Conservation (phyloP, 331 rosid species). For the Telfairia occidentalis region DNA sequence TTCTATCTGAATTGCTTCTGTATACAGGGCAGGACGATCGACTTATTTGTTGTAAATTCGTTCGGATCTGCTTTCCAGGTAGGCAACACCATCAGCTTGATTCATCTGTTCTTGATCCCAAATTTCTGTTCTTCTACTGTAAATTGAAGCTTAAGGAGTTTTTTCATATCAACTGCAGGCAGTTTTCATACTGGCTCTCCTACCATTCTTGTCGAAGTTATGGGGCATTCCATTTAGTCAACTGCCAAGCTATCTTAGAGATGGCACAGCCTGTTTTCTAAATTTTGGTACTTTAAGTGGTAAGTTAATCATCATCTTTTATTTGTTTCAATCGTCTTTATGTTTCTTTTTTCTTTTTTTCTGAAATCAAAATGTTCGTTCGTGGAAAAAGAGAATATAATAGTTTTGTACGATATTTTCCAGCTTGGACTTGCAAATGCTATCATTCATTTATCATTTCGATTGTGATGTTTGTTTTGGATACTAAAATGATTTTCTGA, state of each 20-base stretch:
- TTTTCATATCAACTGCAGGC: slow-evolving; percentile 42
- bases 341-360: not conserved
- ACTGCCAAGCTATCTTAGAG: slow-evolving; percentile 74
- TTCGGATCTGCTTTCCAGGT: slow-evolving; percentile 90
- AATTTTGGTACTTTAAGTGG: slow-evolving; percentile 56
- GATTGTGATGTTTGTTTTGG: not conserved
- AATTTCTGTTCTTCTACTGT: not conserved
- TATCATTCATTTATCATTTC: not conserved
- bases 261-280: slow-evolving; percentile 83
- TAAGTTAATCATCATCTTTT: slow-evolving; percentile 22
- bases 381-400: not conserved
- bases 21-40: slow-evolving; percentile 67
- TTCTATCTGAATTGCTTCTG: slow-evolving; percentile 14
- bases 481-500: not conserved
- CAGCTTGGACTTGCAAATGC: not conserved
- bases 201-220: slow-evolving; percentile 73
- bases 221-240: slow-evolving; percentile 85
- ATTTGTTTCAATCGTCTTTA: not conserved
- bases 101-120: slow-evolving; percentile 1
- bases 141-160: slow-evolving; percentile 10
- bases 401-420: not conserved
- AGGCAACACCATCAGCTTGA: slow-evolving; percentile 19
- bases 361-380: not conserved
- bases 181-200: slow-evolving; percentile 58
- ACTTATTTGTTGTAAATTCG: slow-evolving; percentile 78